These are phyloP conservation scores for Colletotrichum scovillei DNA, from an alignment of 2,329 filamentous ascomycete species.

Conservation along the genomic window DNA sequence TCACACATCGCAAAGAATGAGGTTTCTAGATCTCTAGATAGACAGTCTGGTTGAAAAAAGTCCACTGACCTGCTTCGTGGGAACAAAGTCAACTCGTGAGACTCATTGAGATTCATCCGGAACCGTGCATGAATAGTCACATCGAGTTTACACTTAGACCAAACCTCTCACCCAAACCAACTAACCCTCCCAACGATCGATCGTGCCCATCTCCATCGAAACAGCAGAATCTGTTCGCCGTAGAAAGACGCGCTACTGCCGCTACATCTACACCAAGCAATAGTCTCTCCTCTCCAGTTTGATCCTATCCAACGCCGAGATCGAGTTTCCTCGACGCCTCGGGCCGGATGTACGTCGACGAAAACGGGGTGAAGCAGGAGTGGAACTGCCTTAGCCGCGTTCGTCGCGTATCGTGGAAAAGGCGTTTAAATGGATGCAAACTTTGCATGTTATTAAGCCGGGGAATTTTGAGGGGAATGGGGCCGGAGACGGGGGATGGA, in stretches of 20 bases:
- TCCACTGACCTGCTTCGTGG: neutral
- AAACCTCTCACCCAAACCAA: neutral
- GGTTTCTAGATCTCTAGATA: neutral
- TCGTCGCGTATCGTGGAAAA: neutral
- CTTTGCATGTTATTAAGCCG: conserved; percentile 13
- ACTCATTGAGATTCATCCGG: neutral
- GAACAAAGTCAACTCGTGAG: no score
- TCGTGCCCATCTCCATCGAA: conserved; percentile 5
- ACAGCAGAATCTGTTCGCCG: conserved; percentile 28
- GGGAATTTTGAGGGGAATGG: conserved; percentile 21
- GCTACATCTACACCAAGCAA: conserved; percentile 26
- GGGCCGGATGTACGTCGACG: neutral
- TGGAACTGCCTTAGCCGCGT: conserved; percentile 16
- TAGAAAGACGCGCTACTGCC: conserved; percentile 35
- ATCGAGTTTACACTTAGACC: neutral
- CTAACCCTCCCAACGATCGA: neutral
- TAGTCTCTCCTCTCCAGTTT: conserved; percentile 18
- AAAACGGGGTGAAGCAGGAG: neutral
- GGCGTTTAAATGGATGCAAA: neutral
- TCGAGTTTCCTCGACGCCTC: conserved; percentile 2
- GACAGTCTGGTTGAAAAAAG: neutral
- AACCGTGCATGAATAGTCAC: no score
- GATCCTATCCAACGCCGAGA: conserved; percentile 22
- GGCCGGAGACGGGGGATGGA: conserved; percentile 17
- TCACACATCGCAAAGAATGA: neutral